These are phyloP conservation scores for Cyberlindnera meyerae DNA, from an alignment of 805 yeast genomes.

Conservation along the genomic window DNA sequence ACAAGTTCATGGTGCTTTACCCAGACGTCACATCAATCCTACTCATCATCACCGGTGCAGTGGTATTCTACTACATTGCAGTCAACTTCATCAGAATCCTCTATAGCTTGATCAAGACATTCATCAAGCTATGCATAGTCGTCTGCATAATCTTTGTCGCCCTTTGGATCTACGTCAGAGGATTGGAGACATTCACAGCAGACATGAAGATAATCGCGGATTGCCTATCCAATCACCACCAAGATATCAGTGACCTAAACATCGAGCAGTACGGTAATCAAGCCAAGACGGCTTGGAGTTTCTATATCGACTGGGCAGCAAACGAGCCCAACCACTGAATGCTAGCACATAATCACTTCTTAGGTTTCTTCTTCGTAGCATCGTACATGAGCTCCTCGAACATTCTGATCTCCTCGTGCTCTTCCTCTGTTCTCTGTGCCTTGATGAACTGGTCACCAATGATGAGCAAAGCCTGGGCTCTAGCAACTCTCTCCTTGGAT, in stretches of 20 bases:
- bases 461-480: slow-evolving; percentile 74
- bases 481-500: slow-evolving; percentile 54
- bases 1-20: slow-evolving; percentile 24
- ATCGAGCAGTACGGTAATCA: background rate
- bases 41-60: slow-evolving; percentile 18
- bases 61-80: slow-evolving; percentile 26
- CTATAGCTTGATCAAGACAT: slow-evolving; percentile 16
- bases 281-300: slow-evolving; percentile 1
- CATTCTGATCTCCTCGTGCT: slow-evolving; percentile 85
- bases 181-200: slow-evolving; percentile 12
- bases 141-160: slow-evolving; percentile 16
- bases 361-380: slow-evolving; percentile 38
- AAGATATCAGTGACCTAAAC: background rate
- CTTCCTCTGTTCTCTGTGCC: slow-evolving; percentile 75
- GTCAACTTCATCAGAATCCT: slow-evolving; percentile 25
- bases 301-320: slow-evolving; percentile 1
- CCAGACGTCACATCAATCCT: slow-evolving; percentile 28
- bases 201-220: slow-evolving; percentile 1
- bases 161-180: slow-evolving; percentile 31
- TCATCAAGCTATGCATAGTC: slow-evolving; percentile 27
- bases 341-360: slow-evolving; percentile 1
- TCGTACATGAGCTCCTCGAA: slow-evolving; percentile 93
- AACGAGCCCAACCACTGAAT: background rate
- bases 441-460: slow-evolving; percentile 66
- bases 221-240: background rate